Evolutionary conservation across 2,329 filamentous ascomycete genomes (phyloP).

Genomic region (Pseudogymnoascus sp.): DNA sequence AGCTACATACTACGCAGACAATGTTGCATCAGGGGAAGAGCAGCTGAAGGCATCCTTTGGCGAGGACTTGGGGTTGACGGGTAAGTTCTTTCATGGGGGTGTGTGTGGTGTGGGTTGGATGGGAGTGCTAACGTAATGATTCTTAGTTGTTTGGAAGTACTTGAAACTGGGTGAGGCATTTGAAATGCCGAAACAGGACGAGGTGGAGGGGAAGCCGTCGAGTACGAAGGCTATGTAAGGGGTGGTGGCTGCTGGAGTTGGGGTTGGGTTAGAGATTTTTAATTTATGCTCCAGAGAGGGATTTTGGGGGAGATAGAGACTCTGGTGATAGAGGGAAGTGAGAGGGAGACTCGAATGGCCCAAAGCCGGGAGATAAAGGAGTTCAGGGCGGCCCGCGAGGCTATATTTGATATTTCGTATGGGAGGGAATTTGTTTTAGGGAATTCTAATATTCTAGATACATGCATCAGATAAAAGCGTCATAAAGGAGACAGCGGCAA

Average conservation of each 20-base stretch:
- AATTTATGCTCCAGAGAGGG: not conserved
- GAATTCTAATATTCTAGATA: not conserved
- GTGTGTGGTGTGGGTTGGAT: not conserved
- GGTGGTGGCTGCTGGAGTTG: not conserved
- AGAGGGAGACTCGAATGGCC: not conserved
- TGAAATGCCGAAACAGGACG: not conserved
- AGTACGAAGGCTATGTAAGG: not conserved
- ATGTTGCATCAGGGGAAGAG: slow-evolving; percentile 53
- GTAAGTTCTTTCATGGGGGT: not conserved
- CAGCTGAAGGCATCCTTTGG: slow-evolving; percentile 57
- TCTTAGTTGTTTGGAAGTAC: not conserved
- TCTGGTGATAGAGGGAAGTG: not conserved
- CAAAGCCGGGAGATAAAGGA: not conserved
- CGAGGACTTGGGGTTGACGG: slow-evolving; percentile 55
- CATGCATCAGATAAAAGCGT: not conserved
- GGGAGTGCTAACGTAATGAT: not conserved
- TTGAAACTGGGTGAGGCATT: not conserved
- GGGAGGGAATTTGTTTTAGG: not conserved
- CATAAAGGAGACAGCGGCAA: not conserved
- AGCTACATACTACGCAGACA: slow-evolving; percentile 51
- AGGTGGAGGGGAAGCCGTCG: not conserved
- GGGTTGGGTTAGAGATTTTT: not conserved
- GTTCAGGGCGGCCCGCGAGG: not conserved
- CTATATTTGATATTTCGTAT: not conserved
- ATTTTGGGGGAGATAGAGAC: not conserved